Percentiles rank a stretch among this genome's conserved stretches.
Conservation (phyloP, 2,329 filamentous ascomycete species). For the Aspergillus novoparasiticus region DNA sequence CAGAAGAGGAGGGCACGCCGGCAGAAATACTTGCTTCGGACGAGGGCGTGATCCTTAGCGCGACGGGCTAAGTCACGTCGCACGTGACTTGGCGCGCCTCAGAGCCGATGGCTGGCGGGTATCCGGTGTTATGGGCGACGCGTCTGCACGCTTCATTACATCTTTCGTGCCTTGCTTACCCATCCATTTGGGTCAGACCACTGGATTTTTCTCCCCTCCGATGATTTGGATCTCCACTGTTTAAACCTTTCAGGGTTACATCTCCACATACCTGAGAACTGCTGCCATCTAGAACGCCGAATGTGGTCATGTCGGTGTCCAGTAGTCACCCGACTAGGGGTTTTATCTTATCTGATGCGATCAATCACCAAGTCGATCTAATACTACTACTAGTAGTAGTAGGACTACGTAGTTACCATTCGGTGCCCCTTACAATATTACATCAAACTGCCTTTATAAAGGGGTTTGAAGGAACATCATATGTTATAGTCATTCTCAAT, state of each 20-base stretch:
- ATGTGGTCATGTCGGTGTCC: neutral
- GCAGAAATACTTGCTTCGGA: slow-evolving; percentile 38
- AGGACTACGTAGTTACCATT: neutral
- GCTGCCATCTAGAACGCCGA: neutral
- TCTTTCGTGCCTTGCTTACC: slow-evolving; percentile 7
- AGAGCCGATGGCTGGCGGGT: slow-evolving; percentile 20
- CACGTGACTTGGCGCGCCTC: slow-evolving; percentile 41
- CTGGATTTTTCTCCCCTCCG: slow-evolving; percentile 16
- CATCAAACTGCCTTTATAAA: neutral
- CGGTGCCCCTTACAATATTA: neutral
- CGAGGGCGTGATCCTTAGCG: slow-evolving; percentile 39
- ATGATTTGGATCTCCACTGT: slow-evolving; percentile 17
- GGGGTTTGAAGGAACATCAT: neutral
- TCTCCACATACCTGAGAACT: slow-evolving; percentile 8
- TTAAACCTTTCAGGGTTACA: neutral
- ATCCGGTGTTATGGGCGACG: slow-evolving; percentile 10
- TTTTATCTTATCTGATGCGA: slow-evolving; percentile 19
- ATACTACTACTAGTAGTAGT: neutral
- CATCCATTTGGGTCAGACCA: slow-evolving; percentile 21
- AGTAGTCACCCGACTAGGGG: neutral
- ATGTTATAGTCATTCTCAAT: neutral
- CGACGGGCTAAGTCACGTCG: slow-evolving; percentile 41
- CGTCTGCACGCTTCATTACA: slow-evolving; percentile 6
- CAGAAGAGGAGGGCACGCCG: slow-evolving; percentile 24
- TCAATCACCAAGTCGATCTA: slow-evolving; percentile 2